Base-by-base conservation (phyloP, 202 grass and related monocot species). In the Tripidium arundinaceum region DNA sequence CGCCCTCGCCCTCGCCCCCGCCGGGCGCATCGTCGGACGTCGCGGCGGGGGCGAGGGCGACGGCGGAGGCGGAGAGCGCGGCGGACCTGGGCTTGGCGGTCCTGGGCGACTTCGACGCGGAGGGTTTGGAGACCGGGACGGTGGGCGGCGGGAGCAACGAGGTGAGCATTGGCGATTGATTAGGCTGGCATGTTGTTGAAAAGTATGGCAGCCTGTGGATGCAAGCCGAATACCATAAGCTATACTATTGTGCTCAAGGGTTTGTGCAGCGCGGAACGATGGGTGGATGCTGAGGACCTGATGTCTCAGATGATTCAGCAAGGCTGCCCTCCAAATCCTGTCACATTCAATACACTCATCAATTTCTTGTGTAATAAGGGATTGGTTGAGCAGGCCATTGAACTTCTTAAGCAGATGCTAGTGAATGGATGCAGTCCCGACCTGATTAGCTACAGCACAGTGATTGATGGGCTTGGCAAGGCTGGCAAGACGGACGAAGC, bases 161-260 rank as follows among this genome's bases (percentile, higher is more conserved):
- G 75, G 86, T 83, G 86, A 83, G 68, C 86, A 87, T 87, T 55
- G 41, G 73, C 73, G 60, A 57, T 18, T 22, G 22, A n/a, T n/a
- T n/a, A n/a, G n/a, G 92, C 92, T 80, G 66, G 87, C 28, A 87
- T 91, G 65, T 68, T 84, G 55, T 67, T 92, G 43, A 86, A 90
- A 80, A 65, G 40, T 25, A 94, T 94, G 89, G 72, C 83, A 9
- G 57, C 84, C 5, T 87, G 81, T 57, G 92, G 86, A 40, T 91
- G 86, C 83, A 80, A 85, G 72, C 89, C 89, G 15, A 89, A 94
- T 43, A 94, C 90, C 36, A 34, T 93, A 65, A 87, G 91, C 81
- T 93, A 89, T 75, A 88, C 86, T 34, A 88, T 84, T 70, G 86
- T 84, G 61, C 45, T 88, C 63, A 88, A 76, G 58, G 86, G 86